Conservation (phyloP, 768 basidiomycete genomes). For the Mycena venus region DNA sequence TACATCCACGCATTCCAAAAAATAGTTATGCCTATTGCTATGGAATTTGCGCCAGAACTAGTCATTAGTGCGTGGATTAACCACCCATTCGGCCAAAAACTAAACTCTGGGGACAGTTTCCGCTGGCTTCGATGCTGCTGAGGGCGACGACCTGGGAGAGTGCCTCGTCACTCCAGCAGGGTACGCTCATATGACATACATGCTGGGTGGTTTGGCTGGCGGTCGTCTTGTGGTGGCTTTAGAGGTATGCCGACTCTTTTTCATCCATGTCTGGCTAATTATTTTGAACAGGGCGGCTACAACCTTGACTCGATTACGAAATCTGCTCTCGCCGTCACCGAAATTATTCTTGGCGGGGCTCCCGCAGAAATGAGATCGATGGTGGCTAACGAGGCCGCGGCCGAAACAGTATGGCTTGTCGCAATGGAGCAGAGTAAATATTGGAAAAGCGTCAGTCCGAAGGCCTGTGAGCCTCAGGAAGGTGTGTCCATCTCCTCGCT, state of each 20-base stretch:
- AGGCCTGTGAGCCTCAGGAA: constrained; percentile 85
- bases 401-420: constrained; percentile 92
- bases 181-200: constrained; percentile 99
- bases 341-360: constrained; percentile 90
- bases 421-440: constrained; percentile 89
- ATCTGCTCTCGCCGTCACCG: constrained; percentile 89
- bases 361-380: constrained; percentile 82
- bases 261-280: constrained; percentile 3
- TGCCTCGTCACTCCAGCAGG: constrained; percentile 93
- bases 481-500: constrained; percentile 55
- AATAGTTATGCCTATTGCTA: constrained; percentile 95
- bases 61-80: constrained; percentile 83
- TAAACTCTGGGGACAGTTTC: constrained; percentile 72
- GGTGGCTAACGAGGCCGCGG: constrained; percentile 83
- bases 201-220: constrained; percentile 89
- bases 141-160: constrained; percentile 92
- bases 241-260: constrained; percentile 70
- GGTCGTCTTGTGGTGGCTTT: constrained; percentile 94
- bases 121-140: constrained; percentile 97
- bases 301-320: constrained; percentile 89
- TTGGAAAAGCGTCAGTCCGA: constrained; percentile 91
- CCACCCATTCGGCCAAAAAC: not conserved
- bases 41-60: constrained; percentile 96
- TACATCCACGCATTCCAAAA: constrained; percentile 97
- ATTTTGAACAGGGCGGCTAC: constrained; percentile 86